Base-by-base conservation (phyloP, 1,284 basidiomycete species). In the Ceratobasidium sp. region DNA sequence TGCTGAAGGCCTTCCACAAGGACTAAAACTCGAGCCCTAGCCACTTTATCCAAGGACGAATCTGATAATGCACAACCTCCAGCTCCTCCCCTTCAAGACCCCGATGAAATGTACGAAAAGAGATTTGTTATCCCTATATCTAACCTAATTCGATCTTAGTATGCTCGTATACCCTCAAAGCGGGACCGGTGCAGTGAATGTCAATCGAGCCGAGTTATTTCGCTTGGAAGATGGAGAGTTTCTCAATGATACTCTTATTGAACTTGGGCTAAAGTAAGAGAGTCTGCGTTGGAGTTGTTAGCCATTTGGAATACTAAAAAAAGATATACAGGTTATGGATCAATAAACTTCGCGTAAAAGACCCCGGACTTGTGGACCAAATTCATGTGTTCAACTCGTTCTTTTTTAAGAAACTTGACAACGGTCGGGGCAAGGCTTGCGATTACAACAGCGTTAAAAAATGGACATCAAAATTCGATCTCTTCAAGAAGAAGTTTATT, bases 381-480 rank as follows among this genome's bases (percentile, higher is more conserved):
- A 89, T 97, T 1, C 92, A 98, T 83, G 89, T 99, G 6, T 99
- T 99, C 87, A 99, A 93, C 83, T 96, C 97, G 0, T 99, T 98
- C 86, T 99, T 99, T 85, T 99, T 96, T 87, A 94, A 96, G 85
- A 96, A 97, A 83, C 86, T 99, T n/a, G 73, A 75, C 38, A 38
- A 33, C 17, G 73, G 73, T 26, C 61, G 61, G 13, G 61, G 73
- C 26, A 64, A 65, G 52, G 15, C 33, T 17, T 75, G 73, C n/a
- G 73, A 75, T 44, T 99, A 97, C 83, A 86, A 92, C 48, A 93
- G 92, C 76, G 95, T 99, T 70, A 90, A 91, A 40, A 98, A 97
- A 84, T 99, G 98, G 98, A 99, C 97, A 0, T 90, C 91, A 44
- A 94, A 92, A 82, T 87, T 95, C 56, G 90, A 98, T 83, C 84